Conservation (phyloP, 2,329 filamentous ascomycete genomes). For the Thielaviopsis musarum region DNA sequence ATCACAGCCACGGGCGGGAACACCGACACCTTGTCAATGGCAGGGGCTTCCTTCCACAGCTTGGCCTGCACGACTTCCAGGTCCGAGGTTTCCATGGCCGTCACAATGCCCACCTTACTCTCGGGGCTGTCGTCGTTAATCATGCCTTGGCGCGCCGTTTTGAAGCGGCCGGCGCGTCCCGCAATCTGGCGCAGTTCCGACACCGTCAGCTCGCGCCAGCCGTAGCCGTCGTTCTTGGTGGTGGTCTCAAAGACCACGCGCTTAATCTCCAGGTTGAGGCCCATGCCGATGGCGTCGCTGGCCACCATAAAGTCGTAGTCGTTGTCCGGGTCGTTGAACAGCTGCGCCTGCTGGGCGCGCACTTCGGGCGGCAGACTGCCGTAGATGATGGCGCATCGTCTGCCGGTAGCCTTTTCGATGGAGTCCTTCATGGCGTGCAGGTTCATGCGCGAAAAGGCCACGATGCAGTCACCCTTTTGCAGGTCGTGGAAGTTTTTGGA, state of each 20-base stretch:
- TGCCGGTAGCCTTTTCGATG: constrained; percentile 61
- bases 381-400: constrained; percentile 82
- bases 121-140: constrained; percentile 13
- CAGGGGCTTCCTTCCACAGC: constrained; percentile 45
- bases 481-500: constrained; percentile 47
- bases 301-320: constrained; percentile 91
- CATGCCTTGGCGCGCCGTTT: constrained; percentile 45
- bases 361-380: constrained; percentile 85
- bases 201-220: constrained; percentile 41
- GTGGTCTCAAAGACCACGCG: constrained; percentile 74
- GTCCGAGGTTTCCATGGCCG: constrained; percentile 58
- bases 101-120: constrained; percentile 54
- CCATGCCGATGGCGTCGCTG: constrained; percentile 95
- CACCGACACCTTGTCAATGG: constrained; percentile 55
- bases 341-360: constrained; percentile 69
- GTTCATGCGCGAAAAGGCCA: constrained; percentile 66
- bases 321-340: constrained; percentile 92
- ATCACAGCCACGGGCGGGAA: constrained; percentile 54
- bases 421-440: constrained; percentile 66
- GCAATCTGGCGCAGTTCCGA: constrained; percentile 91
- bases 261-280: constrained; percentile 81
- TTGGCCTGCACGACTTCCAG: constrained; percentile 42
- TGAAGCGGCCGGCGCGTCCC: constrained; percentile 77
- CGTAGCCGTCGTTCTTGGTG: constrained; percentile 50
- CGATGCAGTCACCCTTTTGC: constrained; percentile 77